A percentile compares a stretch with the other conserved stretches of the same genome.
phyloP scores from a whole-genome alignment of 2,329 filamentous ascomycete species.

The Aspergillus fumigatiaffinis region DNA sequence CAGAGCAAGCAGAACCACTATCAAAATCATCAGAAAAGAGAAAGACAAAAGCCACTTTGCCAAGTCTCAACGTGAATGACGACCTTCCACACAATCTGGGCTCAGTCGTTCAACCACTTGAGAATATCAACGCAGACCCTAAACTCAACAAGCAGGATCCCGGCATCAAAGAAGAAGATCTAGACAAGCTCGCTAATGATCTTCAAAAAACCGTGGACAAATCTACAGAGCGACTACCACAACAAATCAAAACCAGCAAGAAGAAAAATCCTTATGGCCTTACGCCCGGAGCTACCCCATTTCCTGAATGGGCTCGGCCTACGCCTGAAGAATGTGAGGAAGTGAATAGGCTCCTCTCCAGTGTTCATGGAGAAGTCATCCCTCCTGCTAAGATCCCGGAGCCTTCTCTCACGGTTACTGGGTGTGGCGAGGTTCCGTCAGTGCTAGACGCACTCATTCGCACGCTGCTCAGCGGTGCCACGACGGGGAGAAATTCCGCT shows the following conservation, averaged over 20 bases:
- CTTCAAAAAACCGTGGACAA: conserved; percentile 18
- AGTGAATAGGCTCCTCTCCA: conserved; percentile 62
- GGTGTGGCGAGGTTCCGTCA: conserved; percentile 64
- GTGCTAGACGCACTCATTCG: conserved; percentile 62
- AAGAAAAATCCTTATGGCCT: conserved; percentile 47
- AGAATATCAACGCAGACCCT: neutral
- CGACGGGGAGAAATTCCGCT: conserved; percentile 58
- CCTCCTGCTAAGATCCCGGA: conserved; percentile 64
- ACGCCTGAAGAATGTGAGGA: conserved; percentile 66
- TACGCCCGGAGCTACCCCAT: conserved; percentile 58
- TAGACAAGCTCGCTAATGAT: conserved; percentile 5
- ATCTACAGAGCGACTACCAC: conserved; percentile 5
- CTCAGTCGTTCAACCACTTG: conserved; percentile 9
- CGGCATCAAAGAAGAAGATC: conserved; percentile 4
- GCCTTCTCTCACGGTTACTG: conserved; percentile 67
- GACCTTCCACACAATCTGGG: conserved; percentile 58
- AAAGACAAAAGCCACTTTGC: conserved; percentile 11
- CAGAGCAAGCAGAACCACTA: conserved; percentile 23
- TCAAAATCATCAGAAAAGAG: conserved; percentile 29
- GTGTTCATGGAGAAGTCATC: conserved; percentile 61
- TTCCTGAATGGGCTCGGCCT: conserved; percentile 62
- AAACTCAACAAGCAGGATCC: conserved; percentile 7
- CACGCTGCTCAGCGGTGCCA: conserved; percentile 60
- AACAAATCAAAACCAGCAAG: neutral
- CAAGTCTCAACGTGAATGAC: conserved; percentile 25